phyloP scores from a whole-genome alignment of 2,329 filamentous ascomycete species.

The Sporothrix curviconia region DNA sequence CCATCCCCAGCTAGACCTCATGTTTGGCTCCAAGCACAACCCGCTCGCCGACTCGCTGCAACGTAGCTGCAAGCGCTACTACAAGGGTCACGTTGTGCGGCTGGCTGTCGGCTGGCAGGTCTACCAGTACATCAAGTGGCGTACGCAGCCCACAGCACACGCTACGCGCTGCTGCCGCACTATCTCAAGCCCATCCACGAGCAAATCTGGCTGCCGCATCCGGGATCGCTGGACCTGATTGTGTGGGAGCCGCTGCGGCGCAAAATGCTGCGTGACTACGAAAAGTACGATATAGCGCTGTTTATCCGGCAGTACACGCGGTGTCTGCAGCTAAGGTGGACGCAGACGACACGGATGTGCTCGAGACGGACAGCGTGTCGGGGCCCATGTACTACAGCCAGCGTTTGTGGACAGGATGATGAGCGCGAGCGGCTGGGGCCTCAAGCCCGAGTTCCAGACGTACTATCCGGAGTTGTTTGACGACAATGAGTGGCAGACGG shows the following conservation, averaged over 20 bases:
- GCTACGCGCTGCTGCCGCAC: background rate
- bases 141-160: constrained; percentile 1
- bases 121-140: constrained; percentile 12
- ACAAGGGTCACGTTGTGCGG: background rate
- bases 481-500: constrained; percentile 1
- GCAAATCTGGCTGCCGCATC: background rate
- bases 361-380: background rate
- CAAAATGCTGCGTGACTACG: background rate
- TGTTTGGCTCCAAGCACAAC: constrained; percentile 1
- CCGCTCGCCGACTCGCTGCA: constrained; percentile 8
- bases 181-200: constrained; percentile 3
- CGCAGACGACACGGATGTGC: background rate
- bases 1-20: constrained; percentile 6
- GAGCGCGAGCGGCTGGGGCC: constrained; percentile 5
- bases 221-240: constrained; percentile 4
- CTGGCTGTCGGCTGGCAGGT: background rate
- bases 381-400: constrained; percentile 1
- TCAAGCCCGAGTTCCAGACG: constrained; percentile 1
- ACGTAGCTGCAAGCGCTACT: background rate
- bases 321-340: constrained; percentile 6
- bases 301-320: constrained; percentile 6
- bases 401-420: background rate
- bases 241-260: constrained; percentile 1
- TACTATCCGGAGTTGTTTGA: constrained; percentile 7
- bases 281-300: constrained; percentile 1